phyloP scores from a whole-genome alignment of 163 green algal genomes.

The Botryococcus braunii region DNA sequence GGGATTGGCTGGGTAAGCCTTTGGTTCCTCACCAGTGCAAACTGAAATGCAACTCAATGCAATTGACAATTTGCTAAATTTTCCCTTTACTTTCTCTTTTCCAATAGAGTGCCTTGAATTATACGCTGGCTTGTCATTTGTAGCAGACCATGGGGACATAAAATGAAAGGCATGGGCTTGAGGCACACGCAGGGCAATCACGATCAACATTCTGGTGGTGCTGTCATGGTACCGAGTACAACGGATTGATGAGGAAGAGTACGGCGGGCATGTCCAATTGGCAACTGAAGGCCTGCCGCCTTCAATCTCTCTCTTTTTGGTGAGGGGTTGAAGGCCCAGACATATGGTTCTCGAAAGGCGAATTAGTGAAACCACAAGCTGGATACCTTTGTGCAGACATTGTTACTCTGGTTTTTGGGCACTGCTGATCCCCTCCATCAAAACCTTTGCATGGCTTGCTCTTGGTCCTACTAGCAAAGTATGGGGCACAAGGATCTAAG shows the following conservation, averaged over 20 bases:
- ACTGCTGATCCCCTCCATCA: too few species aligned
- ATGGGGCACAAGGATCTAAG: too few species aligned
- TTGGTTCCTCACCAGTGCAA: neutral
- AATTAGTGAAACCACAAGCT: too few species aligned
- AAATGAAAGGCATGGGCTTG: neutral
- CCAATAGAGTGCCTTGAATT: neutral
- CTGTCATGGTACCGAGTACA: neutral
- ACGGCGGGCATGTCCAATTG: neutral
- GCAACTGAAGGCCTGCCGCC: neutral
- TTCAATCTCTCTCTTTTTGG: neutral
- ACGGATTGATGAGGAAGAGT: conserved; percentile 12
- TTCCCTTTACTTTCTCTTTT: neutral
- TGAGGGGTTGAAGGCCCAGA: too few species aligned
- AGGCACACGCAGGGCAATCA: neutral
- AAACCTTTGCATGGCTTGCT: too few species aligned
- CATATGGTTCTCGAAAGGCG: too few species aligned
- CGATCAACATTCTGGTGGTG: neutral
- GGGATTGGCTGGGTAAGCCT: conserved; percentile 2
- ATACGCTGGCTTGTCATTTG: neutral
- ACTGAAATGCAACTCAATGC: neutral
- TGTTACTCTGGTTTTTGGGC: too few species aligned
- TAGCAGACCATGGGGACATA: neutral
- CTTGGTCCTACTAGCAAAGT: too few species aligned
- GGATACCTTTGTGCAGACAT: too few species aligned
- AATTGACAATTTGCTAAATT: neutral